These are phyloP conservation scores for Torulaspora maleeae DNA, from an alignment of 805 yeast genomes.

Conservation along the genomic window DNA sequence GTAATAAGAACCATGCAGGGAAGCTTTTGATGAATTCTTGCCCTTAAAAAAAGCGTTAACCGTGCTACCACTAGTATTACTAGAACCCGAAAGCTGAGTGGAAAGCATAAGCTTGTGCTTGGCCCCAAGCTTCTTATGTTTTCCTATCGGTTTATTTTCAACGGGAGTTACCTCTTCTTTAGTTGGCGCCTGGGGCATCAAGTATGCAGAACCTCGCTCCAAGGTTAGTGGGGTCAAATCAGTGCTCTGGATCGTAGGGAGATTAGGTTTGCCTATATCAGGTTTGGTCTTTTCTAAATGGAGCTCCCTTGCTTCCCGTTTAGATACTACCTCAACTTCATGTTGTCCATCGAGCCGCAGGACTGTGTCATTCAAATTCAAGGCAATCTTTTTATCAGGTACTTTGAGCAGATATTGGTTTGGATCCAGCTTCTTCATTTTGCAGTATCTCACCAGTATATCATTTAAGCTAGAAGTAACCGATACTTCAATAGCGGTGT, in stretches of 20 bases:
- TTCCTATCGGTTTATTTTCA: conserved; percentile 10
- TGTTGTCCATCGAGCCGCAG: conserved; percentile 40
- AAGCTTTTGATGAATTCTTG: conserved; percentile 34
- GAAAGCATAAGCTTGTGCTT: conserved; percentile 23
- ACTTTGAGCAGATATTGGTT: conserved; percentile 37
- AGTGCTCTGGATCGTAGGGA: conserved; percentile 35
- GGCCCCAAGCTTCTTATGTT: conserved; percentile 18
- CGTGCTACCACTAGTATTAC: conserved; percentile 13
- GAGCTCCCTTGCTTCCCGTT: conserved; percentile 39
- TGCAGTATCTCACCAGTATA: conserved; percentile 36
- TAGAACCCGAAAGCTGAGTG: conserved; percentile 18
- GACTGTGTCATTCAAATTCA: conserved; percentile 40
- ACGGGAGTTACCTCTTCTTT: conserved; percentile 1
- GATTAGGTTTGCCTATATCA: conserved; percentile 26
- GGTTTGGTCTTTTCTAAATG: conserved; percentile 33
- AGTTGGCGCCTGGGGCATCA: conserved; percentile 16
- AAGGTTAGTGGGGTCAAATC: conserved; percentile 34
- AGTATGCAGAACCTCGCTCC: conserved; percentile 23
- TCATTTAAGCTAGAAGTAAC: conserved; percentile 38
- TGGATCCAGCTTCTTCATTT: conserved; percentile 35
- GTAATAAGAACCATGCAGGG: conserved; percentile 27
- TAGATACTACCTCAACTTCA: conserved; percentile 42
- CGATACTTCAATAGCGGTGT: conserved; percentile 30
- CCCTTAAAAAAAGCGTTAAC: conserved; percentile 33
- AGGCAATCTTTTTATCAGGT: conserved; percentile 28